A percentile compares a stretch with the other conserved stretches of the same genome.
Evolutionary conservation across 805 yeast genomes (phyloP).

Genomic region (Zygoascus ofunaensis): DNA sequence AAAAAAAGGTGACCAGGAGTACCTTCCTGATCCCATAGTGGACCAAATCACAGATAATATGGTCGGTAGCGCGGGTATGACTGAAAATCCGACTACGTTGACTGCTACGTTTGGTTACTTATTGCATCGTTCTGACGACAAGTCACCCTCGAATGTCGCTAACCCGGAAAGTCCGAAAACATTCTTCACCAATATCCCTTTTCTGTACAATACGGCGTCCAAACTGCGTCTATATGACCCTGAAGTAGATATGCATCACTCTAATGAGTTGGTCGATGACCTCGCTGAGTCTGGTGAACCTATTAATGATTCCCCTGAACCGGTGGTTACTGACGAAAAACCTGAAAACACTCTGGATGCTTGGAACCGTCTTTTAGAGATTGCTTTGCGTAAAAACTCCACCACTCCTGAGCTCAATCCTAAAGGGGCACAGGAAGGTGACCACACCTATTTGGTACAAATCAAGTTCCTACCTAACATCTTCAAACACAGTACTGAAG

Average conservation of each 20-base stretch:
- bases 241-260: slow-evolving; percentile 11
- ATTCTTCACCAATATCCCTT: slow-evolving; percentile 25
- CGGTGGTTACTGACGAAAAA: not conserved
- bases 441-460: slow-evolving; percentile 34
- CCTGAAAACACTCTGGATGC: slow-evolving; percentile 1
- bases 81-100: slow-evolving; percentile 17
- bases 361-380: slow-evolving; percentile 3
- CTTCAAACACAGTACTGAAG: slow-evolving; percentile 14
- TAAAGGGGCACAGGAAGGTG: slow-evolving; percentile 12
- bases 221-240: slow-evolving; percentile 16
- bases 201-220: slow-evolving; percentile 15
- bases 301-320: not conserved
- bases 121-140: slow-evolving; percentile 14
- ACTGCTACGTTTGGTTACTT: slow-evolving; percentile 27
- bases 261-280: not conserved
- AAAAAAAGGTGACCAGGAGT: not conserved
- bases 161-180: slow-evolving; percentile 13
- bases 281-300: not conserved
- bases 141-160: slow-evolving; percentile 7
- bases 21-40: not conserved
- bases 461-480: slow-evolving; percentile 41
- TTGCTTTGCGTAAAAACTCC: not conserved
- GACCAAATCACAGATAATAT: not conserved
- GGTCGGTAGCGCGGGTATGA: not conserved
- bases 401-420: not conserved